A percentile compares a stretch with the other conserved stretches of the same genome.
Evolutionary conservation across 2,329 filamentous ascomycete genomes (phyloP).

Genomic region (Lasiodiplodia sp.): DNA sequence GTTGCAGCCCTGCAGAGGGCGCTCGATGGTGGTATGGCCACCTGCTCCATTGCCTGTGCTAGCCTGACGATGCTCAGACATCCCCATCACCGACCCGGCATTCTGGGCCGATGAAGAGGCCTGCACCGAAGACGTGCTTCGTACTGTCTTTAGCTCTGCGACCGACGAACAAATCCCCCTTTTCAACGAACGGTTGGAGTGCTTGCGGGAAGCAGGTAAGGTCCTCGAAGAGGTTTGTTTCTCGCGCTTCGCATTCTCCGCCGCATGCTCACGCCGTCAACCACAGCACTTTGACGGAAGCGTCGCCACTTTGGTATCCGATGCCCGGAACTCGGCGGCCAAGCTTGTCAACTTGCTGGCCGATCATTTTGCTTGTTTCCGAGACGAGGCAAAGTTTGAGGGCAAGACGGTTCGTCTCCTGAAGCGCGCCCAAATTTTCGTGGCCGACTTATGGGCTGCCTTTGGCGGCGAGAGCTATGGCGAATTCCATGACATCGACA

Average conservation of each 20-base stretch:
- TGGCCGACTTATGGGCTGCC: constrained; percentile 95
- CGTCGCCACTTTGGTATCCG: constrained; percentile 74
- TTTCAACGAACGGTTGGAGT: constrained; percentile 76
- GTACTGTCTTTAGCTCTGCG: constrained; percentile 82
- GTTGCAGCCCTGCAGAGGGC: constrained; percentile 87
- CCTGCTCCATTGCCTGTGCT: not conserved
- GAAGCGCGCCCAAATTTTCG: constrained; percentile 94
- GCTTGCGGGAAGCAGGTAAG: constrained; percentile 81
- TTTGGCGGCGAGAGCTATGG: constrained; percentile 85
- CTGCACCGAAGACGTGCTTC: constrained; percentile 76
- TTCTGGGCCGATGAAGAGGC: constrained; percentile 83
- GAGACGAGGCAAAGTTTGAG: constrained; percentile 79
- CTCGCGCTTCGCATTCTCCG: not conserved
- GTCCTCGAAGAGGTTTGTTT: constrained; percentile 75
- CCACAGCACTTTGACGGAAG: constrained; percentile 75
- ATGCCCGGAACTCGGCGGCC: constrained; percentile 80
- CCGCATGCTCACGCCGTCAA: constrained; percentile 1
- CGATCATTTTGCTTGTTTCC: constrained; percentile 82
- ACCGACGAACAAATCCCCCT: constrained; percentile 89
- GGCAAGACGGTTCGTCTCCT: constrained; percentile 80
- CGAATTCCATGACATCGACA: constrained; percentile 86
- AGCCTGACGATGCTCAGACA: constrained; percentile 58
- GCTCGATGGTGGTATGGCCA: constrained; percentile 75
- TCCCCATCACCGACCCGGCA: constrained; percentile 85
- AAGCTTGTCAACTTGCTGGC: constrained; percentile 85